A percentile compares a stretch with the other conserved stretches of the same genome.
Evolutionary conservation across 306 rosid species (phyloP).

Genomic region (Vigna reflexopilosa): DNA sequence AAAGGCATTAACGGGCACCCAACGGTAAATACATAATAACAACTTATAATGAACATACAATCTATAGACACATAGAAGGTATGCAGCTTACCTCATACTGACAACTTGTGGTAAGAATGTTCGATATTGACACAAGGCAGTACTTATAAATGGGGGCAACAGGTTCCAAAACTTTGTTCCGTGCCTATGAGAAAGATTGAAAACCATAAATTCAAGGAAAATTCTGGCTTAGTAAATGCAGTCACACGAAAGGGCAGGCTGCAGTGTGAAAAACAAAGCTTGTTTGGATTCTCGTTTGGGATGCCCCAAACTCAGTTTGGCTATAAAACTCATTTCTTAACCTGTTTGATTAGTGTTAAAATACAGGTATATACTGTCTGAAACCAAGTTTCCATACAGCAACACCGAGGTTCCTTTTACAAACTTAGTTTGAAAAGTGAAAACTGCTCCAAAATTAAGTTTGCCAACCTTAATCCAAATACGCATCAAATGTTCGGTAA

Average conservation of each 20-base stretch:
- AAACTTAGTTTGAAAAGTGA: too few relatives aligned
- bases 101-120: slow-evolving; percentile 38
- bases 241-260: slow-evolving; percentile 4
- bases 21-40: not conserved
- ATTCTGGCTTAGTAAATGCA: slow-evolving; percentile 9
- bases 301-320: too few relatives aligned
- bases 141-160: slow-evolving; percentile 38
- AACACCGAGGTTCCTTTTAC: too few relatives aligned
- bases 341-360: too few relatives aligned
- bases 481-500: not conserved
- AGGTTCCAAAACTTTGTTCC: slow-evolving; percentile 30
- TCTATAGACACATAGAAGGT: not conserved
- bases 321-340: too few relatives aligned
- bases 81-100: slow-evolving; percentile 36
- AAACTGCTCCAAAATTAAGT: too few relatives aligned
- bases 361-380: too few relatives aligned
- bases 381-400: too few relatives aligned
- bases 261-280: not conserved
- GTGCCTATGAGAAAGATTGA: slow-evolving; percentile 24
- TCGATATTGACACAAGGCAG: slow-evolving; percentile 32
- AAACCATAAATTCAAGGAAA: not conserved
- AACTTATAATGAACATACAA: not conserved
- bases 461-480: too few relatives aligned
- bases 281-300: too few relatives aligned
- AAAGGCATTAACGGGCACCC: not conserved